Conservation (phyloP, 2,329 filamentous ascomycete genomes). For the Plenodomus biglobosus region DNA sequence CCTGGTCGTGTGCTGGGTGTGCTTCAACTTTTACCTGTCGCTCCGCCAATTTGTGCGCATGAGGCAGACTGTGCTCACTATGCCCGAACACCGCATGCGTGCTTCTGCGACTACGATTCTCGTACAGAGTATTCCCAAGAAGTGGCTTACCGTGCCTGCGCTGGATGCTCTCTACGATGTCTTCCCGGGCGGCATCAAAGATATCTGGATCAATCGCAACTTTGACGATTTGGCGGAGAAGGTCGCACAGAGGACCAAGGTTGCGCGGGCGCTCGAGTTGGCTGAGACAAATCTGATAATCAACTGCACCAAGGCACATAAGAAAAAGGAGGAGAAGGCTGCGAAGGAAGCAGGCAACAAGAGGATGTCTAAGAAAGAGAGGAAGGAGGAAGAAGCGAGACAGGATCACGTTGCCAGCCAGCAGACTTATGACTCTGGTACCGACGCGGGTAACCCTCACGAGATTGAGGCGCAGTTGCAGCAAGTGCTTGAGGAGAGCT, state of each 20-base stretch:
- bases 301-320: conserved; percentile 73
- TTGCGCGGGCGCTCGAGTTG: conserved; percentile 72
- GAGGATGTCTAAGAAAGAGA: conserved; percentile 53
- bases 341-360: conserved; percentile 64
- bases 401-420: conserved; percentile 57
- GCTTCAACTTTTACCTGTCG: conserved; percentile 83
- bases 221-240: conserved; percentile 82
- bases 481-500: conserved; percentile 45
- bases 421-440: conserved; percentile 56
- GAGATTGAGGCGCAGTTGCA: conserved; percentile 55
- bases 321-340: conserved; percentile 67
- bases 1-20: conserved; percentile 78
- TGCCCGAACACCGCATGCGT: conserved; percentile 87
- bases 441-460: conserved; percentile 60
- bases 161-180: conserved; percentile 87
- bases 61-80: conserved; percentile 91
- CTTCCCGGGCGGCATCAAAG: conserved; percentile 90
- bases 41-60: conserved; percentile 86
- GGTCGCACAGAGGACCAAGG: conserved; percentile 69
- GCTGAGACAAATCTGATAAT: conserved; percentile 86
- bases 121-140: conserved; percentile 83
- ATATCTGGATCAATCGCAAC: conserved; percentile 95
- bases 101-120: conserved; percentile 95
- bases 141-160: conserved; percentile 85
- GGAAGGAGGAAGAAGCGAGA: conserved; percentile 64